These are phyloP conservation scores for Phlegmacium glaucopus DNA, from an alignment of 768 basidiomycete species.

Conservation along the genomic window DNA sequence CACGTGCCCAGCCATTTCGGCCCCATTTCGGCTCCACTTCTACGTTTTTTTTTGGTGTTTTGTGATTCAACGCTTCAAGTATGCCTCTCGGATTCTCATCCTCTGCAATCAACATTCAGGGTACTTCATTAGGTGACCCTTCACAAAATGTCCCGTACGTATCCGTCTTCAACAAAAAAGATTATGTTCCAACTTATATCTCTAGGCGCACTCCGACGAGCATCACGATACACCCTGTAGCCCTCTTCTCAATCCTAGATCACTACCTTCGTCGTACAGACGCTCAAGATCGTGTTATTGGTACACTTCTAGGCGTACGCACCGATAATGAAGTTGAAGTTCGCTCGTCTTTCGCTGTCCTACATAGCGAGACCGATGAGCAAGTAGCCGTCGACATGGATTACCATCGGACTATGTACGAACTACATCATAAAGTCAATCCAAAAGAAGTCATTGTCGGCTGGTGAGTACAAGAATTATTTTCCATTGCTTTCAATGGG, in stretches of 20 bases:
- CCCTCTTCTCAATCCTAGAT: slow-evolving; percentile 92
- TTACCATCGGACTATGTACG: slow-evolving; percentile 91
- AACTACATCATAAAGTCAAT: slow-evolving; percentile 80
- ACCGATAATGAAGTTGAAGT: slow-evolving; percentile 70
- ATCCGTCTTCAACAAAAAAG: not conserved
- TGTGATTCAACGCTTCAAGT: slow-evolving; percentile 21
- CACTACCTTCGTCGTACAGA: slow-evolving; percentile 90
- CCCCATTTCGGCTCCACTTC: slow-evolving; percentile 1
- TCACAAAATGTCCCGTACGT: slow-evolving; percentile 35
- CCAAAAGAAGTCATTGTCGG: slow-evolving; percentile 91
- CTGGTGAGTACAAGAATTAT: slow-evolving; percentile 58
- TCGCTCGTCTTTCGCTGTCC: slow-evolving; percentile 83
- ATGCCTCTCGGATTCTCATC: slow-evolving; percentile 50
- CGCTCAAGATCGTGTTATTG: slow-evolving; percentile 85
- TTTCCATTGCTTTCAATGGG: slow-evolving; percentile 1
- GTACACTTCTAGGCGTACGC: slow-evolving; percentile 87
- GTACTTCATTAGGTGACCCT: slow-evolving; percentile 26
- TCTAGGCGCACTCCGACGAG: slow-evolving; percentile 65
- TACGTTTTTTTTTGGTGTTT: not conserved
- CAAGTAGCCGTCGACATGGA: slow-evolving; percentile 97
- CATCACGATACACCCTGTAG: slow-evolving; percentile 87
- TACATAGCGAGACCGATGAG: slow-evolving; percentile 89
- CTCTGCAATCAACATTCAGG: slow-evolving; percentile 48
- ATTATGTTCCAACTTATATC: slow-evolving; percentile 1
- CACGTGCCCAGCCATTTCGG: too few species aligned